A percentile compares a stretch with the other conserved stretches of the same genome.
Evolutionary conservation across 495 filamentous ascomycete genomes (phyloP).

Genomic region (Massariosphaeria phaeospora): DNA sequence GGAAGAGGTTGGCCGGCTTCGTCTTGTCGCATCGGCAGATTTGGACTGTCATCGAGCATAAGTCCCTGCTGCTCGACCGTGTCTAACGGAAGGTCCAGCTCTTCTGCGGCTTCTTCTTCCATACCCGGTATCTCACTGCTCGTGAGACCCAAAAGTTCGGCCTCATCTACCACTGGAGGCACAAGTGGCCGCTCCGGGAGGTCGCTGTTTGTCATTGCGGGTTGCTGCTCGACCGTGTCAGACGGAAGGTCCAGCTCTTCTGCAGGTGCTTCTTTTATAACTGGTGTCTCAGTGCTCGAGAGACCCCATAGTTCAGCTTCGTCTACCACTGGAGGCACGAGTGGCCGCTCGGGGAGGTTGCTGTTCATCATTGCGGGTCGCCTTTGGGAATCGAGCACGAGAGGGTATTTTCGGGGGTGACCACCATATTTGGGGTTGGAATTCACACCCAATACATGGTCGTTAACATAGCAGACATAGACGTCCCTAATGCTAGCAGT

Average conservation of each 20-base stretch:
- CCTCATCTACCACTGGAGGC: conserved; percentile 27
- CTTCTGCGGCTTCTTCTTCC: conserved; percentile 13
- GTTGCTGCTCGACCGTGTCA: conserved; percentile 31
- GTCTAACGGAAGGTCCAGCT: conserved; percentile 22
- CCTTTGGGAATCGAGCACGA: background rate
- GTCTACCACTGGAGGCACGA: conserved; percentile 27
- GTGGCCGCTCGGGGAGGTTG: conserved; percentile 11
- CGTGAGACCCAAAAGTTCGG: conserved; percentile 26
- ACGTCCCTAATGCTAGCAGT: background rate
- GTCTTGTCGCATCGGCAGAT: conserved; percentile 1
- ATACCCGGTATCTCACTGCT: conserved; percentile 13
- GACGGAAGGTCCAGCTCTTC: conserved; percentile 18
- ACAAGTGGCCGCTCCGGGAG: conserved; percentile 19
- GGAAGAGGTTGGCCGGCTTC: conserved; percentile 19
- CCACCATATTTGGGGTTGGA: conserved; percentile 18
- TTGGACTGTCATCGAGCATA: conserved; percentile 13
- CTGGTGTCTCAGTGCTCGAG: conserved; percentile 10
- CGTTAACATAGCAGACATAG: background rate
- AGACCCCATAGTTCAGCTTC: conserved; percentile 30
- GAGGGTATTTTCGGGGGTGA: too few relatives aligned
- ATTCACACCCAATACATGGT: conserved; percentile 11
- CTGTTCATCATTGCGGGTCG: conserved; percentile 16
- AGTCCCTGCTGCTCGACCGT: conserved; percentile 32
- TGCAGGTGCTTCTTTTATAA: conserved; percentile 12
- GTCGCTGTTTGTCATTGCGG: conserved; percentile 16